Evolutionary conservation across 257 asterid species (phyloP).

Genomic region (Cruciata laevipes): DNA sequence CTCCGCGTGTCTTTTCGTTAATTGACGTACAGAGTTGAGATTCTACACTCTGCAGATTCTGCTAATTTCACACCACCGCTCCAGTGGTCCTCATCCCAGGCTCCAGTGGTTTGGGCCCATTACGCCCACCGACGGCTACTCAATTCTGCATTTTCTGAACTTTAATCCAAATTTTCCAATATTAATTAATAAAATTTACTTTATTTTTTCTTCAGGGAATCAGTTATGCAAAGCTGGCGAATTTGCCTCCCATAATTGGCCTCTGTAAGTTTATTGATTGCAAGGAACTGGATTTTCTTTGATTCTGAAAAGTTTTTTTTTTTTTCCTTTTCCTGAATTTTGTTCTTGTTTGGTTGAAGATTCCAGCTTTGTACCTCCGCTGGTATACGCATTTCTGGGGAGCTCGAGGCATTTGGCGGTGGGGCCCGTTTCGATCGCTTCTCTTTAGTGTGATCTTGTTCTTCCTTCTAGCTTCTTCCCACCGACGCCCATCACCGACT

Average conservation of each 20-base stretch:
- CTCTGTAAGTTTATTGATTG: constrained; percentile 40
- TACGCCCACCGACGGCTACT: not conserved
- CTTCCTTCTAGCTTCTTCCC: no score
- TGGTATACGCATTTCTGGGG: constrained; percentile 79
- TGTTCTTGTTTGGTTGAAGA: constrained; percentile 32
- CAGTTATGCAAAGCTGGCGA: constrained; percentile 91
- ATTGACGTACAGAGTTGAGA: no score
- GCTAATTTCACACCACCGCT: no score
- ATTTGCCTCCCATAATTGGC: constrained; percentile 82
- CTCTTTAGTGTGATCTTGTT: no score
- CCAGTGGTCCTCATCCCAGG: no score
- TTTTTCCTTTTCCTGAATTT: not conserved
- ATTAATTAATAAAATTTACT: not conserved
- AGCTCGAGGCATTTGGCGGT: constrained; percentile 85
- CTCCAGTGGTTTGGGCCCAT: no score
- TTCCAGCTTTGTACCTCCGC: constrained; percentile 88
- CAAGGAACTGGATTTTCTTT: not conserved
- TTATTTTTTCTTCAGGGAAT: constrained; percentile 46
- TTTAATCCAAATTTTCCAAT: no score
- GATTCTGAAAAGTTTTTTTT: not conserved
- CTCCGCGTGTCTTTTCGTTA: no score
- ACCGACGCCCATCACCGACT: no score
- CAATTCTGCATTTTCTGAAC: no score
- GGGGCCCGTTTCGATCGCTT: constrained; percentile 89
- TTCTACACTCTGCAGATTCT: no score